phyloP scores from a whole-genome alignment of 768 basidiomycete genomes.

The Mycena epipterygia region DNA sequence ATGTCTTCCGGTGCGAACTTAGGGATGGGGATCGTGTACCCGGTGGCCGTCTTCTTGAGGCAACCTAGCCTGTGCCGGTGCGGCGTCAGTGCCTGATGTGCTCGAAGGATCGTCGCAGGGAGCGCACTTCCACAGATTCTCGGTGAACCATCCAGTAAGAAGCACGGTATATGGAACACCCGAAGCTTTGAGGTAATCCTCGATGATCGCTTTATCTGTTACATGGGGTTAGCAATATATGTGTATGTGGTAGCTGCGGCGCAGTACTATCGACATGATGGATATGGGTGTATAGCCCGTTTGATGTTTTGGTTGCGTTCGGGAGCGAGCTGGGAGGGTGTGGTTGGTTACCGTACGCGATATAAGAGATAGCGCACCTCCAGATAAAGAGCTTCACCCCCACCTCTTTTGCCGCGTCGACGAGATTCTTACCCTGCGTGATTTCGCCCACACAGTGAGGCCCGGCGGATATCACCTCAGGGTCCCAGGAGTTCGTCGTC shows the following conservation, averaged over 20 bases:
- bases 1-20: constrained; percentile 8
- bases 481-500: too few relatives aligned
- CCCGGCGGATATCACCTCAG: too few relatives aligned
- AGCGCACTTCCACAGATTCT: constrained; percentile 36
- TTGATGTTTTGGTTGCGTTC: background rate
- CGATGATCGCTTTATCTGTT: constrained; percentile 34
- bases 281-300: background rate
- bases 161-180: constrained; percentile 30
- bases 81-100: background rate
- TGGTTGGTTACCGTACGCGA: background rate
- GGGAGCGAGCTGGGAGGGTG: background rate
- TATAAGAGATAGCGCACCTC: constrained; percentile 1
- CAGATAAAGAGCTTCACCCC: too few relatives aligned
- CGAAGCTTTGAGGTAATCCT: constrained; percentile 27
- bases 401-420: too few relatives aligned
- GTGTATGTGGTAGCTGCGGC: background rate
- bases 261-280: constrained; percentile 9
- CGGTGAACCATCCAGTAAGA: constrained; percentile 26
- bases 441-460: too few relatives aligned
- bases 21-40: constrained; percentile 24
- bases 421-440: too few relatives aligned
- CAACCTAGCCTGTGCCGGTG: constrained; percentile 2
- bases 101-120: background rate
- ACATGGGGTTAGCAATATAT: background rate
- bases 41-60: constrained; percentile 21